Percentiles rank a stretch among this genome's conserved stretches.
Conservation (phyloP, 768 basidiomycete genomes). For the Naganishia onofrii region DNA sequence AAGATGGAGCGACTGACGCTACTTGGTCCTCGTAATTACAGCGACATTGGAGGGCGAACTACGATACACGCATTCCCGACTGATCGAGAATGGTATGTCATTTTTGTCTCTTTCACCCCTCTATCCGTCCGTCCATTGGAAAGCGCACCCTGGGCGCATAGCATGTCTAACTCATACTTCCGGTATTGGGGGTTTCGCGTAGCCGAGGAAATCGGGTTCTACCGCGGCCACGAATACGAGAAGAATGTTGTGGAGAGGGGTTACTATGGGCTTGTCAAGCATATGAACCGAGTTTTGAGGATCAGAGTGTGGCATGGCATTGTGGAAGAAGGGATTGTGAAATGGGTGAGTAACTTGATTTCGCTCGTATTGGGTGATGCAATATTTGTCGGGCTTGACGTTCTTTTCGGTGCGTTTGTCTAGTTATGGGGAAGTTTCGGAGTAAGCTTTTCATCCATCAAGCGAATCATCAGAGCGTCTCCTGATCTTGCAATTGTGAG, state of each 20-base stretch:
- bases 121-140: too few relatives aligned
- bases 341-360: constrained; percentile 56
- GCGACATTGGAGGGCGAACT: constrained; percentile 84
- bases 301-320: constrained; percentile 87
- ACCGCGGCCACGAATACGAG: constrained; percentile 83
- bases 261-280: constrained; percentile 77
- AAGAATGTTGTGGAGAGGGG: constrained; percentile 86
- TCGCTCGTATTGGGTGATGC: constrained; percentile 24
- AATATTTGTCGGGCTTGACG: constrained; percentile 17
- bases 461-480: too few relatives aligned
- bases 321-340: constrained; percentile 90
- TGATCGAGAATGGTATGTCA: constrained; percentile 65
- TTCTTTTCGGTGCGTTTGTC: background rate
- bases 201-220: constrained; percentile 64
- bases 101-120: too few relatives aligned
- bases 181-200: background rate
- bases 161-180: constrained; percentile 63
- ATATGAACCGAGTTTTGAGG: constrained; percentile 74
- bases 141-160: constrained; percentile 35
- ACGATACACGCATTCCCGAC: constrained; percentile 84
- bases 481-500: too few relatives aligned
- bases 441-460: constrained; percentile 55
- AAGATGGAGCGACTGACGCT: too few relatives aligned
- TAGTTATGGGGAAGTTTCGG: constrained; percentile 87
- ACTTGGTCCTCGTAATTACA: background rate